Conservation (phyloP, 108 stramenopile genomes). For the Nitzschia sp. region DNA sequence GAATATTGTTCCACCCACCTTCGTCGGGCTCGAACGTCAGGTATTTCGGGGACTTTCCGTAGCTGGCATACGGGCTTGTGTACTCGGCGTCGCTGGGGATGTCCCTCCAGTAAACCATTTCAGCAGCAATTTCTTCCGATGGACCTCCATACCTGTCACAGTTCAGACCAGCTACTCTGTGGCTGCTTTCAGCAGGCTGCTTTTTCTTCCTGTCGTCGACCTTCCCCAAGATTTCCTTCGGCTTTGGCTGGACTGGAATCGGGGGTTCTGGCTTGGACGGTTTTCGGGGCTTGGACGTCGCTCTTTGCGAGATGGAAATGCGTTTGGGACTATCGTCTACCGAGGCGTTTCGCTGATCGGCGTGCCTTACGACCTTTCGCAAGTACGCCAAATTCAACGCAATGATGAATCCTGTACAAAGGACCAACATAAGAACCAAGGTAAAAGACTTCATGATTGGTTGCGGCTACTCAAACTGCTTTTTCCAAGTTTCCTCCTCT, state of each 20-base stretch:
- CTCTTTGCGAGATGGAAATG: not conserved
- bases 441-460: not conserved
- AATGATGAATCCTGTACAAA: not conserved
- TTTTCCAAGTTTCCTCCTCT: too few relatives aligned
- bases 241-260: not conserved
- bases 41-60: conserved; percentile 43
- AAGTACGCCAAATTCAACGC: not conserved
- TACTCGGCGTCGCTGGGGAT: conserved; percentile 63
- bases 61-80: conserved; percentile 46
- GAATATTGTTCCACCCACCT: conserved; percentile 96
- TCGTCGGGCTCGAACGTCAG: conserved; percentile 90
- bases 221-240: not conserved
- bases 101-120: conserved; percentile 89
- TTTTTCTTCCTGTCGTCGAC: not conserved
- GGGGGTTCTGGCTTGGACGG: not conserved
- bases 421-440: not conserved
- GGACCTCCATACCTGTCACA: conserved; percentile 53
- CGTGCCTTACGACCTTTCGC: not conserved
- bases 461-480: too few relatives aligned
- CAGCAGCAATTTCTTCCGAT: conserved; percentile 35
- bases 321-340: not conserved
- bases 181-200: too few relatives aligned
- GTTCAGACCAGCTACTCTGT: conserved; percentile 31
- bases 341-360: not conserved
- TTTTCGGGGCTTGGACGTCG: not conserved